phyloP scores from a whole-genome alignment of 768 basidiomycete genomes.

The Dacryopinax spathularia region DNA sequence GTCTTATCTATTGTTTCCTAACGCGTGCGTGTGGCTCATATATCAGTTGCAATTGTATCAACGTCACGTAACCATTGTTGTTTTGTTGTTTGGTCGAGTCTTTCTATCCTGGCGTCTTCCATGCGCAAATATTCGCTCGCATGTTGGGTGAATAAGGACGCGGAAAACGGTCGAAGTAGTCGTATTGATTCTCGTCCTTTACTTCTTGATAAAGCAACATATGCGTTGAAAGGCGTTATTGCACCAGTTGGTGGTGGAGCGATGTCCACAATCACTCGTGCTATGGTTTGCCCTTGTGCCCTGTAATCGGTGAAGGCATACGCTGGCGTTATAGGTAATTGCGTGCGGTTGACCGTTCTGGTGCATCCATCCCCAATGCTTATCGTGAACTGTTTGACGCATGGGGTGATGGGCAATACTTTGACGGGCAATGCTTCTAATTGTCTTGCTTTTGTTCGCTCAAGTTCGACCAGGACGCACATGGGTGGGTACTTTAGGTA shows the following conservation, averaged over 20 bases:
- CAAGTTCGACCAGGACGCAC: background rate
- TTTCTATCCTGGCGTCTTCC: conserved; percentile 17
- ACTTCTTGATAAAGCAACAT: conserved; percentile 29
- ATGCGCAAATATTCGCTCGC: conserved; percentile 11
- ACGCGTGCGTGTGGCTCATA: too few relatives aligned
- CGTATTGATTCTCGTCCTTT: conserved; percentile 20
- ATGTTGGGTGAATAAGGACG: conserved; percentile 17
- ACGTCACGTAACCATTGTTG: too few relatives aligned
- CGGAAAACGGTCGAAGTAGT: conserved; percentile 23
- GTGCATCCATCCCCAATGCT: background rate
- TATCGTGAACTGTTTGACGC: background rate
- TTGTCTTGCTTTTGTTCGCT: conserved; percentile 14
- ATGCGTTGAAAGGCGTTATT: conserved; percentile 26
- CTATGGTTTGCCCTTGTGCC: conserved; percentile 8
- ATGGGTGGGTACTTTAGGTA: background rate
- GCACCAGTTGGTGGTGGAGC: conserved; percentile 18
- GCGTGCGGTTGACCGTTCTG: conserved; percentile 14
- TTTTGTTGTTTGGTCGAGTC: conserved; percentile 5
- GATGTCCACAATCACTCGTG: conserved; percentile 26
- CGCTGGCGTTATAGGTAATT: conserved; percentile 7
- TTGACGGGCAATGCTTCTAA: conserved; percentile 21
- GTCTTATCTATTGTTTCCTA: too few relatives aligned
- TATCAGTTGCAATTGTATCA: too few relatives aligned
- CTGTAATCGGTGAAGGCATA: conserved; percentile 8
- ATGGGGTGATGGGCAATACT: conserved; percentile 24